Evolutionary conservation across 495 filamentous ascomycete species (phyloP), one percentile per base, ranked within the genome.

Genomic region (Achaetomiella virescens): DNA sequence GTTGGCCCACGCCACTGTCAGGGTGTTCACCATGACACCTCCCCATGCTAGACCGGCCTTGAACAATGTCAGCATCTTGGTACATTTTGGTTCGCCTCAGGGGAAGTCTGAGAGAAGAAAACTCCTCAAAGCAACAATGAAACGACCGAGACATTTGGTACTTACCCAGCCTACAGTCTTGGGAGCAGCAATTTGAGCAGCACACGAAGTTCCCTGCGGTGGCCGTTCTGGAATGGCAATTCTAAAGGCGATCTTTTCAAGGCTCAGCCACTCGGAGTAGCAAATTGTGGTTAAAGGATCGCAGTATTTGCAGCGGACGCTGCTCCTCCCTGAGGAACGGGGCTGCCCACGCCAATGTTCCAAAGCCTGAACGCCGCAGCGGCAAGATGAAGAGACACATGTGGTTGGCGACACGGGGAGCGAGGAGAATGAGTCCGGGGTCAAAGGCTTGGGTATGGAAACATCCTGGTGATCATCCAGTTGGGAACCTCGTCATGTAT

Each of bases 11-110:
- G 55, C 67, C 12, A 74, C 65, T 6, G 65, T 64, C 49, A 74
- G 61, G 14, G 71, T 72, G 59, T 72, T 72, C 48, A 61, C 59
- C 71, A 74, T 74, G 57, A 51, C 45, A 36, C 70, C 71, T 20
- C 71, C 71, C 63, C 69, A 72, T 7, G 70, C 71, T 6, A 74
- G n/a, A n/a, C n/a, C n/a, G n/a, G n/a, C n/a, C n/a, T n/a, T n/a
- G n/a, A n/a, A n/a, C n/a, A n/a, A n/a, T n/a, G n/a, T n/a, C n/a
- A n/a, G n/a, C n/a, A n/a, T n/a, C n/a, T n/a, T n/a, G n/a, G n/a
- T n/a, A n/a, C n/a, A n/a, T n/a, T n/a, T n/a, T n/a, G n/a, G n/a
- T n/a, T n/a, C n/a, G n/a, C n/a, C n/a, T n/a, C n/a, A n/a, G n/a
- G n/a, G n/a, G n/a, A n/a, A n/a, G n/a, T n/a, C n/a, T n/a, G n/a